These are phyloP conservation scores for Pseudocercospora fijiensis DNA, from an alignment of 2,329 filamentous ascomycete species.

Conservation along the genomic window DNA sequence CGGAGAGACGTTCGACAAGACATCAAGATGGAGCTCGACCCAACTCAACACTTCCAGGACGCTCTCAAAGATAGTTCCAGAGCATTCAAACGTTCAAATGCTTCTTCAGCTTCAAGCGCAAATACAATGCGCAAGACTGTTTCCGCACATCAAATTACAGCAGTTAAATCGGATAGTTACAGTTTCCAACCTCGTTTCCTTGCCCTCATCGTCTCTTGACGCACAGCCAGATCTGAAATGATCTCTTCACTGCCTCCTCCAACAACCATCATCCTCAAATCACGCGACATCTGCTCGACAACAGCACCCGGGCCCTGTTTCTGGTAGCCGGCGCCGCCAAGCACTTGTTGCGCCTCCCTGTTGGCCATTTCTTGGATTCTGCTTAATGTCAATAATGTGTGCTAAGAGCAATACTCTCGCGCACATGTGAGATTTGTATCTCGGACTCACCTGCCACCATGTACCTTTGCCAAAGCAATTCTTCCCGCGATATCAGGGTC, in stretches of 20 bases:
- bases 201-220: slow-evolving; percentile 38
- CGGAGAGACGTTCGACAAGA: too few relatives aligned
- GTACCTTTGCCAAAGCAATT: slow-evolving; percentile 54
- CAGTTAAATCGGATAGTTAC: slow-evolving; percentile 21
- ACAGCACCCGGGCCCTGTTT: slow-evolving; percentile 52
- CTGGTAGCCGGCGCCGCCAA: slow-evolving; percentile 56
- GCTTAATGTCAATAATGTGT: background rate
- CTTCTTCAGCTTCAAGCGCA: background rate
- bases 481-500: slow-evolving; percentile 50
- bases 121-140: background rate
- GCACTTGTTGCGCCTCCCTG: slow-evolving; percentile 57
- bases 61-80: too few relatives aligned
- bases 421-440: background rate
- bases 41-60: too few relatives aligned
- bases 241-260: slow-evolving; percentile 40
- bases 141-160: background rate
- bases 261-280: slow-evolving; percentile 50
- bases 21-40: too few relatives aligned
- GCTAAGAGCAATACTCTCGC: background rate
- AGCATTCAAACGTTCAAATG: too few relatives aligned
- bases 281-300: slow-evolving; percentile 56
- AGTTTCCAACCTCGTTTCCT: slow-evolving; percentile 48
- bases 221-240: slow-evolving; percentile 37
- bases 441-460: slow-evolving; percentile 44
- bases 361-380: slow-evolving; percentile 53